Conservation (phyloP, 805 yeast species). For the Alloascoidea hylecoeti region DNA sequence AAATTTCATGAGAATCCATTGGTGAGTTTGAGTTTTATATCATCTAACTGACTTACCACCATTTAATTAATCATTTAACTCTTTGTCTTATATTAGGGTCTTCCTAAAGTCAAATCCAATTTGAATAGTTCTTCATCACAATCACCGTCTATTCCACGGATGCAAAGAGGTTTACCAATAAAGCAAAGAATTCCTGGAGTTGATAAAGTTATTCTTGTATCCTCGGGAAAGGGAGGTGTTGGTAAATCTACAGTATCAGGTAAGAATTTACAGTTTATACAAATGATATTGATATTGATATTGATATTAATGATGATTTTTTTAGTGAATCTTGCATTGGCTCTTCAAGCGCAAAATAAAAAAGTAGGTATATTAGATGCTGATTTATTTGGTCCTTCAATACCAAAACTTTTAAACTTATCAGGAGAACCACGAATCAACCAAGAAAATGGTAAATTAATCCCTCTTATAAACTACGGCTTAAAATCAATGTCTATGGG, state of each 20-base stretch:
- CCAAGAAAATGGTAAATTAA: slow-evolving; percentile 29
- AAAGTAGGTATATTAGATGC: slow-evolving; percentile 63
- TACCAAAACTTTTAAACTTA: slow-evolving; percentile 60
- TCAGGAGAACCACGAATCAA: slow-evolving; percentile 55
- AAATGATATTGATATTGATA: too few relatives aligned
- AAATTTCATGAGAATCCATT: slow-evolving; percentile 37
- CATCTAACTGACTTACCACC: background rate
- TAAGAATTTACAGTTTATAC: slow-evolving; percentile 3
- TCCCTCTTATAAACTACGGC: slow-evolving; percentile 65
- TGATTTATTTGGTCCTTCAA: slow-evolving; percentile 76
- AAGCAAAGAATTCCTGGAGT: slow-evolving; percentile 46
- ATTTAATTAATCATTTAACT: slow-evolving; percentile 8
- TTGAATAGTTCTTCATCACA: too few relatives aligned
- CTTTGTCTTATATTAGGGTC: too few relatives aligned
- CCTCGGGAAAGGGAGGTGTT: slow-evolving; percentile 75
- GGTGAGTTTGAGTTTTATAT: slow-evolving; percentile 21
- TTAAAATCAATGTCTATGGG: slow-evolving; percentile 87
- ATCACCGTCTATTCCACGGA: slow-evolving; percentile 21
- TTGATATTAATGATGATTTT: too few relatives aligned
- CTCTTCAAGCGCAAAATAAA: slow-evolving; percentile 36
- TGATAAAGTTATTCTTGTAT: slow-evolving; percentile 43
- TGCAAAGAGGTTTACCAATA: slow-evolving; percentile 41
- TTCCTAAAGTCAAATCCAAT: background rate
- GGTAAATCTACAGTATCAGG: slow-evolving; percentile 62
- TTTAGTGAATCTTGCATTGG: slow-evolving; percentile 50